Base-by-base conservation (phyloP, 2,329 filamentous ascomycete genomes). In the Pleoardoris graminearum region DNA sequence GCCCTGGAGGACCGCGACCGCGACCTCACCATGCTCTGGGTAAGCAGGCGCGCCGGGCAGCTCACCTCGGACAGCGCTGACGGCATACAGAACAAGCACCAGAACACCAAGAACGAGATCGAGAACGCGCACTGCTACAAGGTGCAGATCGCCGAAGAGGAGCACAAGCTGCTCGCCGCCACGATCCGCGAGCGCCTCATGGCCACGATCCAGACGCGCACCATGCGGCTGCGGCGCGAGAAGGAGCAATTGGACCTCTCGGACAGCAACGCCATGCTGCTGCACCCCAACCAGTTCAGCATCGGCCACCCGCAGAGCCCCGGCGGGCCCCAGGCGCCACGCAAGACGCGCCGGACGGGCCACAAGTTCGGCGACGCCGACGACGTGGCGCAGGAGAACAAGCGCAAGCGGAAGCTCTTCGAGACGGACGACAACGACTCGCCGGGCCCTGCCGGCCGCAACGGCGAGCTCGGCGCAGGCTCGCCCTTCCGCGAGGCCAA, bases 1-100 rank as follows among this genome's bases (percentile, higher is more conserved):
- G 83, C 91, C 7, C 86, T 96, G 60, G 92, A 97, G 74, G 84
- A 90, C 66, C 85, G 90, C 62, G 94, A 99, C 77, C 86, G 89
- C 58, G 86, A 92, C 63, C 77, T 97, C 68, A 87, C 89, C 6
- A 84, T 87, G 67, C 83, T 96, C 60, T 88, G 89, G 81, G 94
- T 96, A 80, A 68, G 84, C 50, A 25, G 30, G 44, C 44, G 22
- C 32, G 16, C 37, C 16, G 35, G 38, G 25, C 16, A 17, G 12
- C 22, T 32, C 29, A 16, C 37, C 22, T n/a, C 17, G 14, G 29
- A 27, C 23, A 25, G 33, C 17, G 51, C 66, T 67, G 52, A 70
- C 43, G 25, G 7, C 30, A 16, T 45, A 25, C 48, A 86, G 83
- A 80, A 83, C 64, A 80, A 82, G 50, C 81, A 85, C 68, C 76